These are phyloP conservation scores for Globisporangium nunn DNA, from an alignment of 352 stramenopile genomes.

Conservation along the genomic window DNA sequence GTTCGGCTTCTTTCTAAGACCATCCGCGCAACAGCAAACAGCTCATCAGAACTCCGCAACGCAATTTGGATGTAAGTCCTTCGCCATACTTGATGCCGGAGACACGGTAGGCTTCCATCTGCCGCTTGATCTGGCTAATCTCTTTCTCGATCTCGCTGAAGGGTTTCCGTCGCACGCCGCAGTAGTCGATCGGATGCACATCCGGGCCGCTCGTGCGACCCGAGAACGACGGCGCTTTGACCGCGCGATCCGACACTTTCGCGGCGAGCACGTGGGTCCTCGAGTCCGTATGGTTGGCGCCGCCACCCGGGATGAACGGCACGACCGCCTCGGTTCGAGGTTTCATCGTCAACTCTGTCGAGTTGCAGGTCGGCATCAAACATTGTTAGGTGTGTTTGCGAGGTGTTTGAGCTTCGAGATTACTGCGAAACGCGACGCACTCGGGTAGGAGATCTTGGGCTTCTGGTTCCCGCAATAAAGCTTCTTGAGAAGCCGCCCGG, in stretches of 20 bases:
- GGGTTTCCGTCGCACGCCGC: conserved; percentile 42
- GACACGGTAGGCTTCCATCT: conserved; percentile 58
- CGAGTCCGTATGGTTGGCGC: conserved; percentile 25
- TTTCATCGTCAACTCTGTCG: conserved; percentile 47
- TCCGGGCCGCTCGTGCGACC: conserved; percentile 21
- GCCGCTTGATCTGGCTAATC: conserved; percentile 54
- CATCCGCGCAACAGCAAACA: neutral
- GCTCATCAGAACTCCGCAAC: neutral
- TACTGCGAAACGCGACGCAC: conserved; percentile 20
- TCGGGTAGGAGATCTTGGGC: conserved; percentile 64
- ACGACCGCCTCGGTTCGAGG: conserved; percentile 17
- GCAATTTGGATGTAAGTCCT: neutral
- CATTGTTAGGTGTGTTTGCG: too few species aligned
- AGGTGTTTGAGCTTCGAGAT: too few species aligned
- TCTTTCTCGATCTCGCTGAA: conserved; percentile 76
- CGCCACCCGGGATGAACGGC: conserved; percentile 64
- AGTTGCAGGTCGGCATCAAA: too few species aligned
- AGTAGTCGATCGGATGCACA: conserved; percentile 59
- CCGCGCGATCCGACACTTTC: conserved; percentile 58
- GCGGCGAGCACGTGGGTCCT: conserved; percentile 37
- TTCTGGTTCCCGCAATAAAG: conserved; percentile 64
- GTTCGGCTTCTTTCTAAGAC: conserved; percentile 36
- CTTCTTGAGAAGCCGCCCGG: conserved; percentile 64
- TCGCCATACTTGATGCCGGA: conserved; percentile 38
- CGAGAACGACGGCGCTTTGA: conserved; percentile 36